Conservation (phyloP, 1,139 yeast genomes). For the Zhuliangozyma parablackwelliae region DNA sequence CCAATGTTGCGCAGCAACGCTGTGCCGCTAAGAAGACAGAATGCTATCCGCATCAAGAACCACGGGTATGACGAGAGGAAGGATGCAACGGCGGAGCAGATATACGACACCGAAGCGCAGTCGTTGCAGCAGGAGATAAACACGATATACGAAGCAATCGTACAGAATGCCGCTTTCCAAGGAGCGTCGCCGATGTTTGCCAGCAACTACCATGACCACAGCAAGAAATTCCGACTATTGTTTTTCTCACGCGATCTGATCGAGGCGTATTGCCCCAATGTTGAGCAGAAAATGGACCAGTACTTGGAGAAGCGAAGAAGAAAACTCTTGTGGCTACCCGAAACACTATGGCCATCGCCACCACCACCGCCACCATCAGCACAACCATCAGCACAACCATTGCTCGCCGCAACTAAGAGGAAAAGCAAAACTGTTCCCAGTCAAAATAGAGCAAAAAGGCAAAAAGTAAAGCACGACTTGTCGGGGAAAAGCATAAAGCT, state of each 20-base stretch:
- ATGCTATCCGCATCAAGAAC: conserved; percentile 15
- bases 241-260: conserved; percentile 2
- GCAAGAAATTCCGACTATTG: conserved; percentile 1
- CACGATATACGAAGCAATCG: conserved; percentile 1
- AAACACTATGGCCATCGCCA: background rate
- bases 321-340: conserved; percentile 13
- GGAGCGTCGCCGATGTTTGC: conserved; percentile 8
- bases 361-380: conserved; percentile 4
- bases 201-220: conserved; percentile 3
- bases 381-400: conserved; percentile 1
- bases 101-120: conserved; percentile 9
- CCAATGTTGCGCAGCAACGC: conserved; percentile 1
- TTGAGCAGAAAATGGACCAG: conserved; percentile 19
- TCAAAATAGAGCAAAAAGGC: conserved; percentile 4
- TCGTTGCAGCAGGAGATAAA: conserved; percentile 10
- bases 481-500: background rate
- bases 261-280: conserved; percentile 10
- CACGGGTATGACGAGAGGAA: background rate
- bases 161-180: background rate
- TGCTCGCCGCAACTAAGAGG: conserved; percentile 1
- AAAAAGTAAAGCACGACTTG: conserved; percentile 4
- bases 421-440: background rate
- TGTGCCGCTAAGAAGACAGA: conserved; percentile 17
- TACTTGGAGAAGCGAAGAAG: conserved; percentile 15
- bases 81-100: background rate